A percentile compares a stretch with the other conserved stretches of the same genome.
phyloP scores from a whole-genome alignment of 78 protist genomes.

The Pirum gemmata region DNA sequence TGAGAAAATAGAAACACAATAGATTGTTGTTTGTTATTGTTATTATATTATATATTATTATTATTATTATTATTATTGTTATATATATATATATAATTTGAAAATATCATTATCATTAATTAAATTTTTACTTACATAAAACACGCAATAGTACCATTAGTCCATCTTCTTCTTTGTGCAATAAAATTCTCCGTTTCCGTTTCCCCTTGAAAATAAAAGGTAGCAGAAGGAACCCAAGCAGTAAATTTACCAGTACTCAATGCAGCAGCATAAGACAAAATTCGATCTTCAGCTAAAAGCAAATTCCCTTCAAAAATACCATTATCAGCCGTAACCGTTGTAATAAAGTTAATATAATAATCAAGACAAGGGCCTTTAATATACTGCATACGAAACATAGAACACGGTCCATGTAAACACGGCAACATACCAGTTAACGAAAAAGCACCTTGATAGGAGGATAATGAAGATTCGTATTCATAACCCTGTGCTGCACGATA shows the following conservation, averaged over 20 bases:
- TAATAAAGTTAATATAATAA: conserved; percentile 15
- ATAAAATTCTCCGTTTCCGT: conserved; percentile 8
- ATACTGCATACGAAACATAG: conserved; percentile 11
- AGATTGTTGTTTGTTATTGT: no score
- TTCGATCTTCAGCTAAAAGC: conserved; percentile 41
- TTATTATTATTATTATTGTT: no score
- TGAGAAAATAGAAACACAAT: no score
- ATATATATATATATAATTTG: no score
- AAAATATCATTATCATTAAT: no score
- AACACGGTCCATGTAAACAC: conserved; percentile 41
- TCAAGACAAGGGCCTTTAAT: conserved; percentile 6
- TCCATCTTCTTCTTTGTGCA: conserved; percentile 35
- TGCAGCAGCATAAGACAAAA: conserved; percentile 35
- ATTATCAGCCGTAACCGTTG: neutral
- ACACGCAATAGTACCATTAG: conserved; percentile 24
- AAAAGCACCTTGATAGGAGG: conserved; percentile 31
- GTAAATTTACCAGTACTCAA: conserved; percentile 12
- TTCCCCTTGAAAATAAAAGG: conserved; percentile 33
- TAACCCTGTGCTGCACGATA: conserved; percentile 34
- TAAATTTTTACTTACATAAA: conserved; percentile 7
- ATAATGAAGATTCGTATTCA: conserved; percentile 35
- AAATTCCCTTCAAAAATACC: conserved; percentile 36
- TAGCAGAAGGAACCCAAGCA: neutral
- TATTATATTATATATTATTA: no score
- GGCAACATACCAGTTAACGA: conserved; percentile 30